Base-by-base conservation (phyloP, 768 basidiomycete genomes). In the Amanita muscaria region DNA sequence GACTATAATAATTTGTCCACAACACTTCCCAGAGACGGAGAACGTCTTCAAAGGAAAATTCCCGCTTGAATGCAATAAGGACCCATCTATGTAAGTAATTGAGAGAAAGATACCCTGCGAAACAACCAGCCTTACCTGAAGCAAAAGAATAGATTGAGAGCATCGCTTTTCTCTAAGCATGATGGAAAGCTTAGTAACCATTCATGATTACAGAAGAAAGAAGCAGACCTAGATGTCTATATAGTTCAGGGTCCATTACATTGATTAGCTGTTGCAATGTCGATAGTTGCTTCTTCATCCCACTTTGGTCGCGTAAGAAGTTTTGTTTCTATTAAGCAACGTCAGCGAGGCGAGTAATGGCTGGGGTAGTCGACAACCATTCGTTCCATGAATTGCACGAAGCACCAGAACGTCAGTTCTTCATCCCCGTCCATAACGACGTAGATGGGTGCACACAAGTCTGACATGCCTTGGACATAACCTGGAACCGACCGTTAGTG, bases 381-480 rank as follows among this genome's bases (percentile, higher is more conserved):
- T 45, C 88, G 81, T 56, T 87, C 75, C 96, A 99, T 98, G 50
- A 93, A 78, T 51, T 84, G 78, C 16, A 88, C 91, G 56, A 99
- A 91, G 57, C 90, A 91, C 92, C 93, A 97, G 64, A 97, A 98
- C 1, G 88, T 89, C 64, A 89, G 63, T 42, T 84, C 86, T 56
- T 94, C 92, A 51, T 96, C 84, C 5, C 80, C 87, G 42, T 75
- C 81, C 76, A 88, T 82, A 12, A 92, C 88, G 19, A 98, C 83
- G 56, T 97, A 98, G 5, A 98, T 64, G 10, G 96, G 96, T 3
- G 89, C 84, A 53, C 88, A 88, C 11, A 99, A 75, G 63, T 99
- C 96, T 2, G 88, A 91, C 96, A 98, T 98, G 24, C 96, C 96
- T 63, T 98, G 96, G 4, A 98, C 96, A 60, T 98, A 97, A 22